Evolutionary conservation across 164 flowering plant genomes (phyloP), one percentile per base, ranked within the genome.

Genomic region (Piper longum): DNA sequence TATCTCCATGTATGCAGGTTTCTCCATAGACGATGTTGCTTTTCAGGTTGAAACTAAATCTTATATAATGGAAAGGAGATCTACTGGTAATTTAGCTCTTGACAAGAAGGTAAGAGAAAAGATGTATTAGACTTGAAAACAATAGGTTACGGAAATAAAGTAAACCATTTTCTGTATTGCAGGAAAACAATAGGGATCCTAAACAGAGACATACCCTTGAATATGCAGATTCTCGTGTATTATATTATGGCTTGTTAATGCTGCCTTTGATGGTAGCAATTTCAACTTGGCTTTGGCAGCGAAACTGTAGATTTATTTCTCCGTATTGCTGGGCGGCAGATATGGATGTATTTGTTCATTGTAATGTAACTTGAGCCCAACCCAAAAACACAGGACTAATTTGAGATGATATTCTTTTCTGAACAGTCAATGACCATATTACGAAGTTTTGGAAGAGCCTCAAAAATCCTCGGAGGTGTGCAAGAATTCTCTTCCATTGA

Each of bases 181-280:
- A 57, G 54, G 66, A 73, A 62, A 51, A 54, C 18, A 57, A 71
- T 62, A 62, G 68, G 16, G 58, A 41, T 12, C 12, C 62, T 16
- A 62, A 69, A 79, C 59, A 43, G 60, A 57, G 52, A 14, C 62
- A 82, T 58, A 59, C 56, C 14, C 26, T 75, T 14, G 81, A 70
- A 67, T 64, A 78, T 61, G 61, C 64, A 16, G 95, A 91, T 61
- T 59, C 64, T 41, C 64, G 80, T 54, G 90, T 87, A 72, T 73
- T 83, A 73, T n/a, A 74, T 54, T 83, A 73, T 66, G 96, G 95
- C 17, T 73, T 91, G 77, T 67, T 71, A 3, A 41, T 78, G 17
- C 82, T 83, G 82, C 69, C 83, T 60, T 76, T 79, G 11, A 2
- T 82, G 43, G 74, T 80, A 56, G 78, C 71, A 11, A 7, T 83